Evolutionary conservation across 2,329 filamentous ascomycete genomes (phyloP).

Genomic region (Aspergillus alliaceus): DNA sequence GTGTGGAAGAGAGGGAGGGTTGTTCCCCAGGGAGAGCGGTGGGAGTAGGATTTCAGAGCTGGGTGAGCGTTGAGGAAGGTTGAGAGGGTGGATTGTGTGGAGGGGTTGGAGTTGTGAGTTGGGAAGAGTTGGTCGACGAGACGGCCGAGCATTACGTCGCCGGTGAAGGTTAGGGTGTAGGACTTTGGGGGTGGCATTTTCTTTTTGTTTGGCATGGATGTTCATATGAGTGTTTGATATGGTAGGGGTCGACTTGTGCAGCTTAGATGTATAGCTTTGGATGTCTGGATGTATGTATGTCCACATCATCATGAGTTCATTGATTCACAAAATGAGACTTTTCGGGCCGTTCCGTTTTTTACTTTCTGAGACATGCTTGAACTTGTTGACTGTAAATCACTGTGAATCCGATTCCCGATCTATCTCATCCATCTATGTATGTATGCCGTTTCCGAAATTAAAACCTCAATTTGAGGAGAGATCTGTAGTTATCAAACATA

Average conservation of each 20-base stretch:
- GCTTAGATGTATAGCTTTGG: neutral
- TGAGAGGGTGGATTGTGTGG: conserved; percentile 21
- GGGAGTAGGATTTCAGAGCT: neutral
- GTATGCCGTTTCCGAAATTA: neutral
- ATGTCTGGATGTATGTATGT: neutral
- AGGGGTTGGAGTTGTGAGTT: conserved; percentile 29
- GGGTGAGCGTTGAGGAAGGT: neutral
- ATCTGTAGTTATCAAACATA: neutral
- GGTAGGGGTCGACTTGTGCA: too few relatives aligned
- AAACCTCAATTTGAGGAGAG: neutral
- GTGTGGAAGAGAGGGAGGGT: conserved; percentile 31
- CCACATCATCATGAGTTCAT: neutral
- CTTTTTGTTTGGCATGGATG: too few relatives aligned
- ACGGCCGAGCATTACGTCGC: conserved; percentile 46
- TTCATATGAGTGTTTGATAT: neutral
- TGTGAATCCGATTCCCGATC: neutral
- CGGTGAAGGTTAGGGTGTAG: conserved; percentile 34
- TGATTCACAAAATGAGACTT: neutral
- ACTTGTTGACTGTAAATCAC: too few relatives aligned
- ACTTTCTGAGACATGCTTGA: too few relatives aligned
- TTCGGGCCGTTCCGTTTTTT: neutral
- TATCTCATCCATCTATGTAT: neutral
- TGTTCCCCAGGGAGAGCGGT: conserved; percentile 36
- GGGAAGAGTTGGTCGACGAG: conserved; percentile 43
- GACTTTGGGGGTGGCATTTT: conserved; percentile 4